Evolutionary conservation across 2,329 filamentous ascomycete genomes (phyloP).

Genomic region (Penicillium sp.): DNA sequence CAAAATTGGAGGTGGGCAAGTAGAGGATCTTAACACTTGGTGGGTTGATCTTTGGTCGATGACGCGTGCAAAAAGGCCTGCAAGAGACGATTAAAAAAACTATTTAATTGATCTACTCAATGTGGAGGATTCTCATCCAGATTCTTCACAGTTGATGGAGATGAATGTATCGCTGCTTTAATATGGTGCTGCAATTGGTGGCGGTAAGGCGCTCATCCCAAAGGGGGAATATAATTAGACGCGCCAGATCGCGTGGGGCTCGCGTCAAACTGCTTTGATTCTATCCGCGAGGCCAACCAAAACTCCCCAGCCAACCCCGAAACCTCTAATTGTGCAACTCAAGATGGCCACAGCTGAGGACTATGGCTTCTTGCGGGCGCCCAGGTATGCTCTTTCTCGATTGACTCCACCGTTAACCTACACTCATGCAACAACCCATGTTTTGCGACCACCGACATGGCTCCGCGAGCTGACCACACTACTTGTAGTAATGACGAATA

Average conservation of each 20-base stretch:
- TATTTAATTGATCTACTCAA: not conserved
- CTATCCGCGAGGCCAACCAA: constrained; percentile 8
- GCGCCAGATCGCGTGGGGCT: constrained; percentile 26
- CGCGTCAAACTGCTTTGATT: constrained; percentile 16
- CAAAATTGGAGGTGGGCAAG: not conserved
- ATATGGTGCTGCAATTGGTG: not conserved
- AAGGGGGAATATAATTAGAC: constrained; percentile 31
- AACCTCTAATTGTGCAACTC: constrained; percentile 1
- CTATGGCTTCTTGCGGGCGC: constrained; percentile 31
- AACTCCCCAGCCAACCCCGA: not conserved
- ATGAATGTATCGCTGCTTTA: not conserved
- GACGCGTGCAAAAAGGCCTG: not conserved
- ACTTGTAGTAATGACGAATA: constrained; percentile 38
- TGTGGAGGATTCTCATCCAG: not conserved
- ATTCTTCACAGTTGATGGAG: not conserved
- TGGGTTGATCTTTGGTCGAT: not conserved
- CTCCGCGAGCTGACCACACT: constrained; percentile 14
- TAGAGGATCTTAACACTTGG: not conserved
- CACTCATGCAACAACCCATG: not conserved
- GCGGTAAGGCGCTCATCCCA: constrained; percentile 6
- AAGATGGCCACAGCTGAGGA: constrained; percentile 24
- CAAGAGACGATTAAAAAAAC: no score
- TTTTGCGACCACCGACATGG: not conserved
- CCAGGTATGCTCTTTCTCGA: constrained; percentile 24
- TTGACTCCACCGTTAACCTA: not conserved